Evolutionary conservation across 257 asterid species (phyloP), one percentile per base, ranked within the genome.

Genomic region (Scutellaria minor): DNA sequence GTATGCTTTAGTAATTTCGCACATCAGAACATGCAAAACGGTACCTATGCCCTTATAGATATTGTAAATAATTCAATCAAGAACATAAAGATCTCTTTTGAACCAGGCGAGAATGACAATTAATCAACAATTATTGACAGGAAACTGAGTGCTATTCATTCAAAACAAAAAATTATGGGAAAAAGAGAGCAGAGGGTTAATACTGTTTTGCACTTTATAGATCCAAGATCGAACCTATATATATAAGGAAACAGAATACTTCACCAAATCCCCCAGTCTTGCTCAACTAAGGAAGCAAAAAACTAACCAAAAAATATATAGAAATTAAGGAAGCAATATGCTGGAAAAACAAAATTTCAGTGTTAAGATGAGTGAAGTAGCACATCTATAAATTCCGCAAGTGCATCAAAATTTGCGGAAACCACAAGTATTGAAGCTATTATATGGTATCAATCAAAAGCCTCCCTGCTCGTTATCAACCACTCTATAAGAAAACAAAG

Each of bases 401-500:
- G 77, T 79, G 76, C 67, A 77, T 65, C 87, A 88, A 83, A 85
- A 86, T 20, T 83, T 82, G 84, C 78, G 77, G 83, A 74, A 51
- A 46, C 52, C 59, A 65, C 66, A 63, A 74, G 50, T 59, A 50
- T 39, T 61, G 52, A 52, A 78, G 70, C 77, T 57, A 70, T 75
- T 47, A 40, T 66, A 80, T 3, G 71, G 48, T 61, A 57, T 77
- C 75, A 85, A 65, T 50, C 80, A 62, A 70, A 64, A 63, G 74
- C 46, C 59, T 74, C 82, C 78, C 80, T 80, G 74, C 86, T 85
- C 72, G 45, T 68, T 61, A 35, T 85, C 84, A 90, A 64, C 91
- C 93, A 87, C 79, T 86, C 96, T 83, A 86, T 83, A 82, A 95
- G 90, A 66, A 82, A 83, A 82, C 93, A 84, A 76, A 95, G 98